These are phyloP conservation scores for Solanum commersonii DNA, from an alignment of 257 asterid genomes.

Conservation along the genomic window DNA sequence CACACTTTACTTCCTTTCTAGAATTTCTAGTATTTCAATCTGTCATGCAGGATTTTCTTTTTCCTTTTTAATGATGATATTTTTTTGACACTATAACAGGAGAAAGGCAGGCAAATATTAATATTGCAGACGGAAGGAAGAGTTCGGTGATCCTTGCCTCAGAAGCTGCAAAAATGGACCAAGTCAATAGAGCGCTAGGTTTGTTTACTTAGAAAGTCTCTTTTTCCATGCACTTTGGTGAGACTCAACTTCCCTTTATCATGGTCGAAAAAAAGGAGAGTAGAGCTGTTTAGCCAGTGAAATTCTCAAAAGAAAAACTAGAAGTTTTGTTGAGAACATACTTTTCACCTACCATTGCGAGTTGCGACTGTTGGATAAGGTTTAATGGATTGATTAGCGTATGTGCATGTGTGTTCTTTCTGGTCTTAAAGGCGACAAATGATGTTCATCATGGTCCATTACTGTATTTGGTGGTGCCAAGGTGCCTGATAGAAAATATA, in stretches of 20 bases:
- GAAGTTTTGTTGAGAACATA: neutral
- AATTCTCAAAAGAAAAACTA: neutral
- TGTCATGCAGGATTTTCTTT: neutral
- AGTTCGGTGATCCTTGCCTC: conserved; percentile 67
- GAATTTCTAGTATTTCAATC: neutral
- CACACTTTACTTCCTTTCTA: neutral
- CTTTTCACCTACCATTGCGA: neutral
- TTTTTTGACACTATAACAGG: conserved; percentile 31
- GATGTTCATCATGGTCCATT: neutral
- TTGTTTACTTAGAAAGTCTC: conserved; percentile 4
- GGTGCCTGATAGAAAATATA: neutral
- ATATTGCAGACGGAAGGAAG: conserved; percentile 76
- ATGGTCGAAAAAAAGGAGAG: neutral
- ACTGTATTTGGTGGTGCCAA: neutral
- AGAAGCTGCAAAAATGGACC: conserved; percentile 82
- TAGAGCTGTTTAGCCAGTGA: neutral
- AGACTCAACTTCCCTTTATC: neutral
- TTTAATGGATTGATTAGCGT: neutral
- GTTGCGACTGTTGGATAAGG: neutral
- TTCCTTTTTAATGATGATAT: neutral
- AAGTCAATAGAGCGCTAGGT: conserved; percentile 86
- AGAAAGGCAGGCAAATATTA: conserved; percentile 80
- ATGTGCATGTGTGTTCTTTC: neutral
- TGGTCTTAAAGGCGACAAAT: neutral
- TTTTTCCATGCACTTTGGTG: neutral